phyloP scores from a whole-genome alignment of 2,329 filamentous ascomycete genomes.

The Fusarium pilosicola region DNA sequence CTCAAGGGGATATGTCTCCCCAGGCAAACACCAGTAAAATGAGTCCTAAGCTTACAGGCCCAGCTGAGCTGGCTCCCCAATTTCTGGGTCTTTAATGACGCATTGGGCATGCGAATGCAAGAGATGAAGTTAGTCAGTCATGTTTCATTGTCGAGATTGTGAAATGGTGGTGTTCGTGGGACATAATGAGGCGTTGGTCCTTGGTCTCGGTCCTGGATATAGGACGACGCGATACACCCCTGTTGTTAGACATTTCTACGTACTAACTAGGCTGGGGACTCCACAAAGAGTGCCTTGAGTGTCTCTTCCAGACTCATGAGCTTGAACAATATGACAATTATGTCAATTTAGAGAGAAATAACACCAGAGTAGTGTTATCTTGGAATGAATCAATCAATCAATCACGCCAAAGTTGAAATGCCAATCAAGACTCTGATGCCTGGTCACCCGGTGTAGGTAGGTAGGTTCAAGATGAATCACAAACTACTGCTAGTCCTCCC shows the following conservation, averaged over 20 bases:
- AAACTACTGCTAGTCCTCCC: slow-evolving; percentile 4
- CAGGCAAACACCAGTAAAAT: neutral
- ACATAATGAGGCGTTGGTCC: slow-evolving; percentile 12
- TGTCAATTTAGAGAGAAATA: neutral
- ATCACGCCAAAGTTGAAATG: neutral
- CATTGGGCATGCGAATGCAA: slow-evolving; percentile 2
- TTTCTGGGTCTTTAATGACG: slow-evolving; percentile 16
- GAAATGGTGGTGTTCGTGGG: slow-evolving; percentile 23
- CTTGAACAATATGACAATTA: neutral
- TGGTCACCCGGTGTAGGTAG: neutral
- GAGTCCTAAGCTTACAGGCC: slow-evolving; percentile 12
- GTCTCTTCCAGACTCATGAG: neutral
- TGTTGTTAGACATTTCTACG: slow-evolving; percentile 14
- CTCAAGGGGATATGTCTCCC: neutral
- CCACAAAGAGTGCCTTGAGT: slow-evolving; percentile 28
- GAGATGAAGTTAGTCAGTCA: neutral
- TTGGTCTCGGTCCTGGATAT: slow-evolving; percentile 1
- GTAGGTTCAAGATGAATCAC: slow-evolving; percentile 1
- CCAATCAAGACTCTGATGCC: neutral
- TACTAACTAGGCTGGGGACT: slow-evolving; percentile 9
- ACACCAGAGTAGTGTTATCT: neutral
- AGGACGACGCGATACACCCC: slow-evolving; percentile 17
- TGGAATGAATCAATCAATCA: neutral
- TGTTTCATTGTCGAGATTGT: neutral
- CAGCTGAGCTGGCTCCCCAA: slow-evolving; percentile 2